Evolutionary conservation across 345 rosid genomes (phyloP), one percentile per base, ranked within the genome.

Genomic region (Gossypium mustelinum): DNA sequence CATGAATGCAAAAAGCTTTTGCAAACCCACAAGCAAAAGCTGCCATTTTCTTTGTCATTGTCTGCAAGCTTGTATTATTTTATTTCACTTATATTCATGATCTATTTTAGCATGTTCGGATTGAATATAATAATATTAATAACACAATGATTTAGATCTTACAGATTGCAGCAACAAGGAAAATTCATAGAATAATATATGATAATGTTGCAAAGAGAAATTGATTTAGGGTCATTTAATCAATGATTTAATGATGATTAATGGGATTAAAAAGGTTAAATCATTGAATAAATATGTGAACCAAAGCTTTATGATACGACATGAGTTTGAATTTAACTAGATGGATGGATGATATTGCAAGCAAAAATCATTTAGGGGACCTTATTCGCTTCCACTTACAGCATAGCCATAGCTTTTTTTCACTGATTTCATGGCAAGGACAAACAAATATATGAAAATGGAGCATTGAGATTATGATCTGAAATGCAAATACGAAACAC

Each of bases 21-120:
- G 45, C 65, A 44, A 24, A 58, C 75, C 75, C 73, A 75, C 51
- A 56, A 13, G 75, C 72, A 14, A 63, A 78, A 70, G 57, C 11
- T 68, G 56, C 20, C n/a, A 4, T 10, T 66, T 44, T 44, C 70
- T 29, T 34, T 34, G 41, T 34, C 27, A 44, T 11, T 25, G 7
- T 68, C 39, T 68, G 41, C 10, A 4, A 34, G 41, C 57, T 68
- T 68, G 55, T 67, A 45, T 66, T 68, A 18, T 22, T 24, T 47
- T 68, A 14, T 68, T 48, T 24, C 17, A 48, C 43, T 48, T 13
- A 22, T 0, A 45, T 59, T 57, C 64, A 16, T 45, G 12, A 8
- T 59, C 63, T 59, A 59, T 24, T 3, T 43, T 43, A 11, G 34
- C n/a, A 45, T 67, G 29, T 67, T 66, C 54, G 12, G 4, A 3